phyloP scores from a whole-genome alignment of 2,329 filamentous ascomycete species.

The Purpureocillium takamizusanense region DNA sequence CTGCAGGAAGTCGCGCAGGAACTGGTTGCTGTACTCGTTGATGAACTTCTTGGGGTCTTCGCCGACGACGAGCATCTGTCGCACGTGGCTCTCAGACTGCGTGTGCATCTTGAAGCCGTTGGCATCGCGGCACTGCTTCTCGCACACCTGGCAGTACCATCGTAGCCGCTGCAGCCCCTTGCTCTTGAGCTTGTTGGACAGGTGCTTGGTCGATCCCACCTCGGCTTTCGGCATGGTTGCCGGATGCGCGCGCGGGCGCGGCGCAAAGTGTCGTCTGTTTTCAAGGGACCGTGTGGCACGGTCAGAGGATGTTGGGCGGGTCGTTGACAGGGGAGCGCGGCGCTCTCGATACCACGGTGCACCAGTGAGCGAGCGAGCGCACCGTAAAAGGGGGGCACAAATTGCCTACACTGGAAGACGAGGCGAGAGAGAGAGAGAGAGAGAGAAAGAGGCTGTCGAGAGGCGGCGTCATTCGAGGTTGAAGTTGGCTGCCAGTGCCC shows the following conservation, averaged over 20 bases:
- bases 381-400: too few species aligned
- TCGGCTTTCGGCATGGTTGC: conserved; percentile 81
- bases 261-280: not conserved
- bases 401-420: too few species aligned
- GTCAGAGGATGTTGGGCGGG: too few species aligned
- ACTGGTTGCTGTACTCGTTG: conserved; percentile 72
- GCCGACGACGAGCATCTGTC: conserved; percentile 80
- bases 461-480: too few species aligned
- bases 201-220: conserved; percentile 80
- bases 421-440: too few species aligned
- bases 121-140: conserved; percentile 58
- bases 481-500: too few species aligned
- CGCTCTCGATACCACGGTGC: too few species aligned
- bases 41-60: conserved; percentile 81
- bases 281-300: too few species aligned
- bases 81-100: conserved; percentile 75
- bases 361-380: too few species aligned
- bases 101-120: conserved; percentile 91
- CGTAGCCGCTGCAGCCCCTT: conserved; percentile 70
- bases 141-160: conserved; percentile 86
- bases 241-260: not conserved
- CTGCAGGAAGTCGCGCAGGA: conserved; percentile 69
- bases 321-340: too few species aligned
- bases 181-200: conserved; percentile 84
- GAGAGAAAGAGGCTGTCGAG: too few species aligned